Percentiles rank a stretch among this genome's conserved stretches.
These are phyloP conservation scores for Hericium erinaceus DNA, from an alignment of 768 basidiomycete species.

Conservation along the genomic window DNA sequence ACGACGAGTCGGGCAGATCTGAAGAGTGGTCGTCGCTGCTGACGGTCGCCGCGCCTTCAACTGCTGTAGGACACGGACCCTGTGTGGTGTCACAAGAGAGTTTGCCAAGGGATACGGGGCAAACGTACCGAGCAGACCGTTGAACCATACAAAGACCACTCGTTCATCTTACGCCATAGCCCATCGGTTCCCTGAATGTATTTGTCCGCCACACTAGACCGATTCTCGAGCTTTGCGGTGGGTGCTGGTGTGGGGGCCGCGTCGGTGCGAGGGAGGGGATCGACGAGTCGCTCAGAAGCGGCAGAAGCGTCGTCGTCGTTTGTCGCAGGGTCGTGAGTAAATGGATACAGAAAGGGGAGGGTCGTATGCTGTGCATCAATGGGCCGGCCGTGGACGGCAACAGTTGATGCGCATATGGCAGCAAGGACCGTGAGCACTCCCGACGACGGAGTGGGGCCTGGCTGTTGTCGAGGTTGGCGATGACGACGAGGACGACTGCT, in stretches of 20 bases:
- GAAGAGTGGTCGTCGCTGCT: background rate
- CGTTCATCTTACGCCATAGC: slow-evolving; percentile 12
- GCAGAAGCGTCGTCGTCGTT: background rate
- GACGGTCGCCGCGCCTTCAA: background rate
- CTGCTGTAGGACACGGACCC: background rate
- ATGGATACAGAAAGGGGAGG: slow-evolving; percentile 18
- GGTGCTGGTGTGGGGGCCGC: background rate
- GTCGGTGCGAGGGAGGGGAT: background rate
- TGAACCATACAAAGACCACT: slow-evolving; percentile 64
- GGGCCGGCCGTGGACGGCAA: background rate
- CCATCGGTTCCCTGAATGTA: slow-evolving; percentile 15
- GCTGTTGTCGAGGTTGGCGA: background rate
- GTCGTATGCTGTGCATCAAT: slow-evolving; percentile 1
- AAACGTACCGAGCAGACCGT: slow-evolving; percentile 47
- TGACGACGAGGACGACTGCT: background rate
- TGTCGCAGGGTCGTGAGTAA: slow-evolving; percentile 19
- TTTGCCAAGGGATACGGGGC: slow-evolving; percentile 21
- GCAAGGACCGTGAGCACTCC: slow-evolving; percentile 4
- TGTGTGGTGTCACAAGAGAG: slow-evolving; percentile 12
- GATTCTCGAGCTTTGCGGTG: background rate
- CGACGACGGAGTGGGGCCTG: background rate
- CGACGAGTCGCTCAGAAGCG: background rate
- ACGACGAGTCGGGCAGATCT: background rate
- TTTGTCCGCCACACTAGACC: slow-evolving; percentile 12
- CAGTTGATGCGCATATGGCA: background rate